Base-by-base conservation (phyloP, 306 rosid genomes). In the Senna tora region DNA sequence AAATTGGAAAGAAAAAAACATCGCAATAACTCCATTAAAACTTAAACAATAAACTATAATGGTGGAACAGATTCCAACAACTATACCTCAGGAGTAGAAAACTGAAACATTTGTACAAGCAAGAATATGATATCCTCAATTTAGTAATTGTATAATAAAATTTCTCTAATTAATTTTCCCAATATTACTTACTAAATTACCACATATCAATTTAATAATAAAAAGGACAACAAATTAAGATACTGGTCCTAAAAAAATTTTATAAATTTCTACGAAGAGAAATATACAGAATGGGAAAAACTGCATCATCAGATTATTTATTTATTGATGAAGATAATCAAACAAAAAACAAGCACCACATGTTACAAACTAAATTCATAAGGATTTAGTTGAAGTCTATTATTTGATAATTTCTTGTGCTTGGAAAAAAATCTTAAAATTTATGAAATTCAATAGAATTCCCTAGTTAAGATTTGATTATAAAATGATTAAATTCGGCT, bases 151-250 rank as follows among this genome's bases (percentile, higher is more conserved):
- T 38, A 50, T 68, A 50, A 8, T n/a, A 66, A 45, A 56, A 55
- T n/a, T 19, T 1, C 3, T 45, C 30, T 61, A 67, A 46, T 67
- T 57, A 33, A 16, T 58, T 57, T 54, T 60, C 38, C 22, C 52
- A 16, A 69, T 5, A 50, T 21, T 59, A 64, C 14, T 22, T 38
- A 50, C 8, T 21, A 55, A 55, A 55, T n/a, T 7, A 56, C 17
- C 32, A 17, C 55, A 19, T 17, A 22, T 59, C 42, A 46, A 47
- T 46, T 74, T 34, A 53, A 54, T 20, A 75, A 46, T 59, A 74
- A 72, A 66, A 9, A 41, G 58, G 73, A 73, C 8, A 47, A 63
- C 73, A 63, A 47, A 56, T 52, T 17, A 61, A 67, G 63, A 36
- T 43, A 19, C 45, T 21, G 0, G 36, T 14, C 45, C 71, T 60